phyloP scores from a whole-genome alignment of 768 basidiomycete genomes.

The Suillus clintonianus region DNA sequence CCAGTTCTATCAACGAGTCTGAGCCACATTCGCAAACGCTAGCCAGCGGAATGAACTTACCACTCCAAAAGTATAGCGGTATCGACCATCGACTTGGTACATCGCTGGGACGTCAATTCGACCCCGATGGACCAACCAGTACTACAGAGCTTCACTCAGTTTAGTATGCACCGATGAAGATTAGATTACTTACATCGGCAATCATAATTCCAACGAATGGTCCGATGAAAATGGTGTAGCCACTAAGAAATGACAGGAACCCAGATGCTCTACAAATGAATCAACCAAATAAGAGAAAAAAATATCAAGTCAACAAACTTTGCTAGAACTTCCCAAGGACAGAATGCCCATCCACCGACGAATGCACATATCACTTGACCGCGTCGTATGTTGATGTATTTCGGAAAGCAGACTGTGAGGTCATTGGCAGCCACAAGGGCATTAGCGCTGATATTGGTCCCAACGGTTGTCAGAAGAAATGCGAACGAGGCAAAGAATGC shows the following conservation, averaged over 20 bases:
- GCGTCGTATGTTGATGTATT: slow-evolving; percentile 78
- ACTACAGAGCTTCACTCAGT: slow-evolving; percentile 40
- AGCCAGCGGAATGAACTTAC: slow-evolving; percentile 38
- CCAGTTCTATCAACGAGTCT: slow-evolving; percentile 66
- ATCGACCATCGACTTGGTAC: slow-evolving; percentile 79
- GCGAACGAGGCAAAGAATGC: slow-evolving; percentile 82
- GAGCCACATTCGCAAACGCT: not conserved
- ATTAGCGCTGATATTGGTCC: slow-evolving; percentile 60
- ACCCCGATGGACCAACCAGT: slow-evolving; percentile 74
- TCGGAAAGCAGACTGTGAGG: slow-evolving; percentile 75
- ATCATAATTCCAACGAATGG: slow-evolving; percentile 81
- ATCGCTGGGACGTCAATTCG: slow-evolving; percentile 82
- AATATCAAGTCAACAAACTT: slow-evolving; percentile 23
- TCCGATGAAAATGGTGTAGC: slow-evolving; percentile 84
- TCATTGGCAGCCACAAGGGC: slow-evolving; percentile 79
- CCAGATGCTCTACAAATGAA: slow-evolving; percentile 46
- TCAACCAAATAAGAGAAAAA: not conserved
- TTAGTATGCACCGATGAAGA: not conserved
- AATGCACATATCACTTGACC: slow-evolving; percentile 81
- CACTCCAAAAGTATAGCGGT: slow-evolving; percentile 74
- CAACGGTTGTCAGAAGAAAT: slow-evolving; percentile 46
- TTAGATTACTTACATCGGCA: slow-evolving; percentile 44
- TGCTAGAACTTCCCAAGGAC: slow-evolving; percentile 83
- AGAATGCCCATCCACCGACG: slow-evolving; percentile 82
- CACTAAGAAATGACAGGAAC: slow-evolving; percentile 78